phyloP scores from a whole-genome alignment of 163 green algal species.

The Chloromonas sp. region DNA sequence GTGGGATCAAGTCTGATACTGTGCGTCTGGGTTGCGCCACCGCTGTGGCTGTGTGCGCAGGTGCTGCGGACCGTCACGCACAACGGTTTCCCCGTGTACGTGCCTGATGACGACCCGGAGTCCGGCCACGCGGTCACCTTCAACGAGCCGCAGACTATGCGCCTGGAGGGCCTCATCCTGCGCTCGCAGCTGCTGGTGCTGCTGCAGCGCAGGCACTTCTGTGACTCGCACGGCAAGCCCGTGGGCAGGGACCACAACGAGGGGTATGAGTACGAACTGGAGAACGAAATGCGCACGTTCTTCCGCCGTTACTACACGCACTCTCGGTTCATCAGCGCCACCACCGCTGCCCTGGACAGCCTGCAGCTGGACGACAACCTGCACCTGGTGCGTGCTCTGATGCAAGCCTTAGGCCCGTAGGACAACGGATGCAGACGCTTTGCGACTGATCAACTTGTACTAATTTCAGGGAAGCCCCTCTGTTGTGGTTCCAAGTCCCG shows the following conservation, averaged over 20 bases:
- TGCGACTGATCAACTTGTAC: too few relatives aligned
- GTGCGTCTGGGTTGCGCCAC: neutral
- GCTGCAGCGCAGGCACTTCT: slow-evolving; percentile 65
- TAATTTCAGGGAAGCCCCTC: too few relatives aligned
- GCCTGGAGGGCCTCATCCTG: slow-evolving; percentile 75
- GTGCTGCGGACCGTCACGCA: slow-evolving; percentile 60
- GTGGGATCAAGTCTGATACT: neutral
- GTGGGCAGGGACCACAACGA: slow-evolving; percentile 38
- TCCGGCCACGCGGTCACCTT: neutral
- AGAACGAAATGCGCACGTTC: slow-evolving; percentile 74
- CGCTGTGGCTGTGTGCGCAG: neutral
- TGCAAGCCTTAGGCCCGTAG: too few relatives aligned
- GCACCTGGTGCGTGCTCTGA: too few relatives aligned
- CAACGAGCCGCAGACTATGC: neutral
- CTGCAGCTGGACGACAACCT: slow-evolving; percentile 31
- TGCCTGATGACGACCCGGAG: slow-evolving; percentile 13
- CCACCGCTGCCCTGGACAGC: slow-evolving; percentile 36
- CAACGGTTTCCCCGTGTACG: slow-evolving; percentile 84
- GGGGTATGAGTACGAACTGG: slow-evolving; percentile 47
- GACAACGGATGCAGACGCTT: too few relatives aligned
- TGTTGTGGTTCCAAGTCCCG: too few relatives aligned
- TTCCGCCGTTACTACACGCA: slow-evolving; percentile 63
- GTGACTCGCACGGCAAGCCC: slow-evolving; percentile 54
- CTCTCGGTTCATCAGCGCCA: slow-evolving; percentile 48
- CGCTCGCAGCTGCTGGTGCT: slow-evolving; percentile 79